Evolutionary conservation across 2,329 filamentous ascomycete genomes (phyloP).

Genomic region (Lanzia echinophila): DNA sequence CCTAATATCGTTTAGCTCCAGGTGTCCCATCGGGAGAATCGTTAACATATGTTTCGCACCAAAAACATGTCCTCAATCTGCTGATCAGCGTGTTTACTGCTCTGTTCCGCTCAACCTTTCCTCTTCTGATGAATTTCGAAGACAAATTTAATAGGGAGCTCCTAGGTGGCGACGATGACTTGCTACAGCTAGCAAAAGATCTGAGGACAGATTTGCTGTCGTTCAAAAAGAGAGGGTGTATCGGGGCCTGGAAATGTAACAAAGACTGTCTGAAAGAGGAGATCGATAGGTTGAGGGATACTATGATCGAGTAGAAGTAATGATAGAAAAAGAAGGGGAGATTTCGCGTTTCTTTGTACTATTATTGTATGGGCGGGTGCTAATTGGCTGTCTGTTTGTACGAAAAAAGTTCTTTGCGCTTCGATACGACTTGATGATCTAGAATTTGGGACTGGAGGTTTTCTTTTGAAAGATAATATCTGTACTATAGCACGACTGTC

Average conservation of each 20-base stretch:
- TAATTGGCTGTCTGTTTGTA: too few species aligned
- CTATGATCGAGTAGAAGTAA: not conserved
- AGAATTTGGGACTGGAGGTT: too few species aligned
- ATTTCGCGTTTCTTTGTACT: not conserved
- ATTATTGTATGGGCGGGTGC: not conserved
- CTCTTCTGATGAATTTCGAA: conserved; percentile 22
- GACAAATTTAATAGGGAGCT: conserved; percentile 20
- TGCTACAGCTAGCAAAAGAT: conserved; percentile 16
- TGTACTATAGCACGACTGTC: too few species aligned
- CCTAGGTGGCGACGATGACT: conserved; percentile 17
- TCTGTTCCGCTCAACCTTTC: conserved; percentile 23
- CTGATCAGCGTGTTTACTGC: conserved; percentile 22
- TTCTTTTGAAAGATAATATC: too few species aligned
- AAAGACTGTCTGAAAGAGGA: not conserved
- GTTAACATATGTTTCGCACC: conserved; percentile 13
- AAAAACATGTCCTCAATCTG: conserved; percentile 19
- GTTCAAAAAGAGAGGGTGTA: conserved; percentile 18
- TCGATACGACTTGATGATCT: too few species aligned
- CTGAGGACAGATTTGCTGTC: conserved; percentile 20
- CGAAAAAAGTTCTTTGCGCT: too few species aligned
- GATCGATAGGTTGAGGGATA: not conserved
- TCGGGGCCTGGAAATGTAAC: not conserved
- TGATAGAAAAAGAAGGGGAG: not conserved
- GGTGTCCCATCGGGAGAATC: not conserved
- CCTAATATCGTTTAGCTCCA: not conserved